phyloP scores from a whole-genome alignment of 495 filamentous ascomycete species.

The Opeltia flavorubescens region DNA sequence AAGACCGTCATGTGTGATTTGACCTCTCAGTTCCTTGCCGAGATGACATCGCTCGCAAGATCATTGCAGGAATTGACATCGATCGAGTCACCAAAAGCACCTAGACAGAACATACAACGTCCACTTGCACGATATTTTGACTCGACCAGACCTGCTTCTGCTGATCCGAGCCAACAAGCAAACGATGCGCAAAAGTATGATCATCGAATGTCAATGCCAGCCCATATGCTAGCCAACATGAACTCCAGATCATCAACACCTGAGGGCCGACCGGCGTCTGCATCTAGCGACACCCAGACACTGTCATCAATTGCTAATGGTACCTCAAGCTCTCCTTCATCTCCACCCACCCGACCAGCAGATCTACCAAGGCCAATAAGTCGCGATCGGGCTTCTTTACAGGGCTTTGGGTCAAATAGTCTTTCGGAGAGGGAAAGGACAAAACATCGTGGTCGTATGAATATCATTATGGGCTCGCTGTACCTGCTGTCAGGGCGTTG shows the following conservation, averaged over 20 bases:
- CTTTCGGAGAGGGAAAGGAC: conserved; percentile 63
- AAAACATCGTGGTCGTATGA: conserved; percentile 67
- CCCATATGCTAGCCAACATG: conserved; percentile 38
- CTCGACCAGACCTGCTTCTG: background rate
- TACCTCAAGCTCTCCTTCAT: conserved; percentile 1
- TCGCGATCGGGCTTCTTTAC: conserved; percentile 68
- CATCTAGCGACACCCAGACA: conserved; percentile 29
- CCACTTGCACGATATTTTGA: background rate
- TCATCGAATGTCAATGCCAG: conserved; percentile 73
- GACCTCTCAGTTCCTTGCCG: conserved; percentile 67
- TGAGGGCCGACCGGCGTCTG: conserved; percentile 31
- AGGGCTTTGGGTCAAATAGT: conserved; percentile 64
- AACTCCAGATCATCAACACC: conserved; percentile 39
- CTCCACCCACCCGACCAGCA: conserved; percentile 7
- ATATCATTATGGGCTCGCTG: conserved; percentile 69
- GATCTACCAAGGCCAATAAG: conserved; percentile 33
- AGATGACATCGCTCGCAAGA: conserved; percentile 76
- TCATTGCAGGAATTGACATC: conserved; percentile 66
- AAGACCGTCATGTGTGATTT: conserved; percentile 92
- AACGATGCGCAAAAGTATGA: conserved; percentile 2
- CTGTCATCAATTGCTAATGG: conserved; percentile 63
- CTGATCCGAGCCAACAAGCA: background rate
- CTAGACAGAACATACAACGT: conserved; percentile 12
- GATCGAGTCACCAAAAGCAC: conserved; percentile 59
- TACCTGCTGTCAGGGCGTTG: conserved; percentile 82